A percentile compares a stretch with the other conserved stretches of the same genome.
Conservation (phyloP, 2,329 filamentous ascomycete species). For the Dendryphion nanum region DNA sequence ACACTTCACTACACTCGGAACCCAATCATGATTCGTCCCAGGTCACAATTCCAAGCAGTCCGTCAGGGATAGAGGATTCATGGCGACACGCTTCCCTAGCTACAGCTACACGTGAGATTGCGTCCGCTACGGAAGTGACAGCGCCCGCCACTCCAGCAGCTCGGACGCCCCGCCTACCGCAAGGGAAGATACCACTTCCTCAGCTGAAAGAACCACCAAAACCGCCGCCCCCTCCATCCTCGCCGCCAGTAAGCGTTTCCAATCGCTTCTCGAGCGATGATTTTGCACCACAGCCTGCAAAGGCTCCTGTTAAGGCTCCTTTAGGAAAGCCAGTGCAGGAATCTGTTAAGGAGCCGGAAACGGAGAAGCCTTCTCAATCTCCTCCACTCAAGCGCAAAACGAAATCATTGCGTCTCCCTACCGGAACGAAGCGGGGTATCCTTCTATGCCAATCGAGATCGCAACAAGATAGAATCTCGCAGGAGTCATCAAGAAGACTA, state of each 20-base stretch:
- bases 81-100: no score
- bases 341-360: constrained; percentile 45
- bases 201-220: constrained; percentile 17
- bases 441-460: constrained; percentile 43
- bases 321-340: no score
- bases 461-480: no score
- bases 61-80: no score
- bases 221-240: constrained; percentile 26
- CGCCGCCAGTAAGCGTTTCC: constrained; percentile 37
- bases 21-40: no score
- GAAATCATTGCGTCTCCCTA: constrained; percentile 39
- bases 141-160: no score
- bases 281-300: constrained; percentile 17
- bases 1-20: no score
- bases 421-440: constrained; percentile 41
- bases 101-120: no score
- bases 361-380: constrained; percentile 10
- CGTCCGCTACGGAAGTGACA: no score
- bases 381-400: constrained; percentile 23
- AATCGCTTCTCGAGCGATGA: constrained; percentile 38
- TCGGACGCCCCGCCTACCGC: no score
- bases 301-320: constrained; percentile 5
- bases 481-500: no score
- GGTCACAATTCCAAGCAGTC: no score
- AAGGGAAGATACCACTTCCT: constrained; percentile 18